These are phyloP conservation scores for Neocucurbitaria cava DNA, from an alignment of 2,329 filamentous ascomycete species.

Conservation along the genomic window DNA sequence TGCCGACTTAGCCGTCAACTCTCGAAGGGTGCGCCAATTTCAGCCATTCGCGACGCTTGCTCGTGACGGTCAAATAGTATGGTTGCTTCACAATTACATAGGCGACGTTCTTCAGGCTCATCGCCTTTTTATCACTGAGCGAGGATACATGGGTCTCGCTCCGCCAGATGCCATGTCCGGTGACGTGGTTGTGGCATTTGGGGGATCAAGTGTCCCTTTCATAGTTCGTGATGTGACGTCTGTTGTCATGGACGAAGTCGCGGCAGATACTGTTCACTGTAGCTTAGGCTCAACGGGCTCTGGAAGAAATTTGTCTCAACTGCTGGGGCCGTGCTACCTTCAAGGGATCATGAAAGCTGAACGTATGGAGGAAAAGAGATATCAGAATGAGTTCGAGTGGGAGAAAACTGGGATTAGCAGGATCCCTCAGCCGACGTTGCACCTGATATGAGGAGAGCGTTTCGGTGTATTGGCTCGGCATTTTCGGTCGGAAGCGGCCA, in stretches of 20 bases:
- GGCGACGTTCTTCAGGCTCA: constrained; percentile 2
- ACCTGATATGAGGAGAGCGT: neutral
- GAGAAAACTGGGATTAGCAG: neutral
- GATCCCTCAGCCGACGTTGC: constrained; percentile 1
- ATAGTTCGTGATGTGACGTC: neutral
- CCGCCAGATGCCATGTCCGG: neutral
- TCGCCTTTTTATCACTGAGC: neutral
- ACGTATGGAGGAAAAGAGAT: neutral
- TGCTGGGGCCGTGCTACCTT: constrained; percentile 3
- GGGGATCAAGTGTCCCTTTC: constrained; percentile 2
- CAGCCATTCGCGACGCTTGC: neutral
- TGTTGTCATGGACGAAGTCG: neutral
- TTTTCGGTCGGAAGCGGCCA: neutral
- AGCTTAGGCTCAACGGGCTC: neutral
- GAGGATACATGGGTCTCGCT: constrained; percentile 4
- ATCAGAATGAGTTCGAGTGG: neutral
- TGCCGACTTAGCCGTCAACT: neutral
- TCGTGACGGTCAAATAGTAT: neutral
- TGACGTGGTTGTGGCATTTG: constrained; percentile 1
- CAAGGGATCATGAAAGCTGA: constrained; percentile 4
- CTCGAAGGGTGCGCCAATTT: neutral
- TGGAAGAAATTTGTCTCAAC: neutral
- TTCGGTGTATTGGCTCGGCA: neutral
- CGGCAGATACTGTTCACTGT: neutral
- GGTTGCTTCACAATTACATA: constrained; percentile 4